Evolutionary conservation across 306 rosid species (phyloP).

Genomic region (Vigna mungo): DNA sequence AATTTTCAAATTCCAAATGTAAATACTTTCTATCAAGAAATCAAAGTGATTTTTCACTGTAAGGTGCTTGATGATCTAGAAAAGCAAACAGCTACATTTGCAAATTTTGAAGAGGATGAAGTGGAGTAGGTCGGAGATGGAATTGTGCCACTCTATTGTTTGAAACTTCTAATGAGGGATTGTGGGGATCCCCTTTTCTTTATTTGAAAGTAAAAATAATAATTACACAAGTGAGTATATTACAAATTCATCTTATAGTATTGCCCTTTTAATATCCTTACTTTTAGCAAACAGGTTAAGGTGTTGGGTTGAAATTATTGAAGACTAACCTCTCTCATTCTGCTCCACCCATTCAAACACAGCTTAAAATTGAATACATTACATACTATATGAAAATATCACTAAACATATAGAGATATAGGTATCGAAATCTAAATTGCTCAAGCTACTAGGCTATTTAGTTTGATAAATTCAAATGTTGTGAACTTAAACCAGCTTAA

Average conservation of each 20-base stretch:
- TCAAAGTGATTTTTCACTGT: slow-evolving; percentile 32
- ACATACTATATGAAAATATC: neutral
- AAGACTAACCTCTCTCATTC: neutral
- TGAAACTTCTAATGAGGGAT: slow-evolving; percentile 1
- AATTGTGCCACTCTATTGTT: neutral
- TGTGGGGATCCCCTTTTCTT: neutral
- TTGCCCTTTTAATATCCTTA: slow-evolving; percentile 4
- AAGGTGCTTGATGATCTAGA: slow-evolving; percentile 26
- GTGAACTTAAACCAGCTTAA: slow-evolving; percentile 3
- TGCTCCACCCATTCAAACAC: slow-evolving; percentile 16
- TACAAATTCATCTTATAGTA: neutral
- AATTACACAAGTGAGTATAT: slow-evolving; percentile 4
- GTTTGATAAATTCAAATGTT: neutral
- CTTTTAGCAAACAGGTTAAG: neutral
- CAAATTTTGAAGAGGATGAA: neutral
- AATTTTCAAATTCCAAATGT: slow-evolving; percentile 14
- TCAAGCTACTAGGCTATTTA: slow-evolving; percentile 10
- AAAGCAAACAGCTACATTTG: neutral
- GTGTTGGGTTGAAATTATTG: neutral
- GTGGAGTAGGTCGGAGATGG: slow-evolving; percentile 4
- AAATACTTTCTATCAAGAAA: slow-evolving; percentile 24
- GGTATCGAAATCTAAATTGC: neutral
- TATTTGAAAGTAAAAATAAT: slow-evolving; percentile 4
- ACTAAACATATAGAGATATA: neutral
- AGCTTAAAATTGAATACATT: slow-evolving; percentile 8